Percentiles rank a stretch among this genome's conserved stretches.
Evolutionary conservation across 2,329 filamentous ascomycete species (phyloP).

Genomic region (Aspergillus aculeatus): DNA sequence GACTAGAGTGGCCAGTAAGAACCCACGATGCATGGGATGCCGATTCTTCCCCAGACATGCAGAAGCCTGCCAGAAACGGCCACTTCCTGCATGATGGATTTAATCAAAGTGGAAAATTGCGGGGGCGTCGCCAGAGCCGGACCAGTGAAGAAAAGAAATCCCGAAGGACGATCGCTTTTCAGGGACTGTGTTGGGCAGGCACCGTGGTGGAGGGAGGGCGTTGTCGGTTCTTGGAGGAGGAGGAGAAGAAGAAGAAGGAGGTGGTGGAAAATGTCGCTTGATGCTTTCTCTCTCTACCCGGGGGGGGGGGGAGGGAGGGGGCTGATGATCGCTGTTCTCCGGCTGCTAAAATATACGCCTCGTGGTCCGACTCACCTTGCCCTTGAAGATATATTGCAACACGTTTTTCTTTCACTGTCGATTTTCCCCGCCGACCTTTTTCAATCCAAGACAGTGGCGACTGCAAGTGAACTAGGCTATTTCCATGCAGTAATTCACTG

Average conservation of each 20-base stretch:
- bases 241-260: too few species aligned
- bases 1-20: neutral
- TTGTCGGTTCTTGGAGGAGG: neutral
- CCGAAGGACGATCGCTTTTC: neutral
- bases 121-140: neutral
- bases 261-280: neutral
- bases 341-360: neutral
- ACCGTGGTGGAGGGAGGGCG: too few species aligned
- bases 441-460: conserved; percentile 1
- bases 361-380: neutral
- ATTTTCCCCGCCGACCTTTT: neutral
- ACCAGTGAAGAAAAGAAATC: neutral
- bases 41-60: conserved; percentile 4
- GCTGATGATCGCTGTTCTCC: conserved; percentile 3
- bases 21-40: neutral
- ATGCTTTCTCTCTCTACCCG: neutral
- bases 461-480: neutral
- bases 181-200: conserved; percentile 5
- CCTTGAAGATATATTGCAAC: conserved; percentile 1
- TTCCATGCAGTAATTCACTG: conserved; percentile 3
- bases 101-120: conserved; percentile 6
- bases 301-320: neutral
- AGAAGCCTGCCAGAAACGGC: conserved; percentile 8
- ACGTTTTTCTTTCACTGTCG: neutral
- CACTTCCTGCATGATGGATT: conserved; percentile 4